Percentiles rank a stretch among this genome's conserved stretches.
These are phyloP conservation scores for Metschnikowia shivogae DNA, from an alignment of 805 yeast species.

Conservation along the genomic window DNA sequence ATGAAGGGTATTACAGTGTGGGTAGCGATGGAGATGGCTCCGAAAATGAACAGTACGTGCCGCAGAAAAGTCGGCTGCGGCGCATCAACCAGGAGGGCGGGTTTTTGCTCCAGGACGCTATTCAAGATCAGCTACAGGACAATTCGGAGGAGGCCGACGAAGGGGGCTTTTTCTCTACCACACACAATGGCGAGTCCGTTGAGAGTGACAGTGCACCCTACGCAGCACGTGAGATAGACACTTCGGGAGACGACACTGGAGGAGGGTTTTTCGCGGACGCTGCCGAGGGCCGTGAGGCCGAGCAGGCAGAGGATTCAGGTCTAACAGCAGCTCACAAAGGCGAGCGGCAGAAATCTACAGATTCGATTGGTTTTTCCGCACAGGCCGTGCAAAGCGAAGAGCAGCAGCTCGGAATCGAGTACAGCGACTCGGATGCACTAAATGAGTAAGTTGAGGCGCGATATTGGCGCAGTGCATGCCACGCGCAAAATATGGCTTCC, in stretches of 20 bases:
- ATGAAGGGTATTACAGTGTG: constrained; percentile 21
- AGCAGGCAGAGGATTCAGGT: too few relatives aligned
- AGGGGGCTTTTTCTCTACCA: neutral
- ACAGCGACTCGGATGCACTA: constrained; percentile 15
- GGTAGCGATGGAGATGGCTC: constrained; percentile 15
- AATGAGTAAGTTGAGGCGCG: neutral
- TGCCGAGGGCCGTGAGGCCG: neutral
- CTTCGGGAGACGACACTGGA: constrained; percentile 10
- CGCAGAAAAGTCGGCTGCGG: constrained; percentile 6
- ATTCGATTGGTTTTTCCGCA: neutral
- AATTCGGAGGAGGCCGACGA: neutral
- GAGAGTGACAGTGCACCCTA: neutral
- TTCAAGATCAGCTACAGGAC: neutral
- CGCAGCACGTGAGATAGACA: neutral
- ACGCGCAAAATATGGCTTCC: neutral
- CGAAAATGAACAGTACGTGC: constrained; percentile 9
- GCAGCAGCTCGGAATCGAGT: constrained; percentile 19
- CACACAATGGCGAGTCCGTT: neutral
- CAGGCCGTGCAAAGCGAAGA: constrained; percentile 13
- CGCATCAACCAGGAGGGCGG: constrained; percentile 3
- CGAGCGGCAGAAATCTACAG: neutral
- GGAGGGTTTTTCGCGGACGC: constrained; percentile 24
- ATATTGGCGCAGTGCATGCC: neutral
- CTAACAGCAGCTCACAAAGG: too few relatives aligned
- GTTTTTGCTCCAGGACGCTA: constrained; percentile 4